Percentiles rank a stretch among this genome's conserved stretches.
These are phyloP conservation scores for Spatholobus suberectus DNA, from an alignment of 306 rosid species.

Conservation along the genomic window DNA sequence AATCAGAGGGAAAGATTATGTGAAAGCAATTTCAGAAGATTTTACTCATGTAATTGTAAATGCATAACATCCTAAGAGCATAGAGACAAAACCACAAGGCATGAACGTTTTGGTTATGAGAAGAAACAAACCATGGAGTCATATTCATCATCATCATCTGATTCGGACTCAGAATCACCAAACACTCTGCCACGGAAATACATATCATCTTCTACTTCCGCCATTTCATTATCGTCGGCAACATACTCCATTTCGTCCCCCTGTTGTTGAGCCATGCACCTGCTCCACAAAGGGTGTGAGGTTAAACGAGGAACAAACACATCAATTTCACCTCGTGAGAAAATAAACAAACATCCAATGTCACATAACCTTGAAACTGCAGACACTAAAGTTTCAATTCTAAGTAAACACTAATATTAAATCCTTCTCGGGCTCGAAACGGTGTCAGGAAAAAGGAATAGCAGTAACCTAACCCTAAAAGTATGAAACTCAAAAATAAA, in stretches of 20 bases:
- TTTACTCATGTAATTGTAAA: neutral
- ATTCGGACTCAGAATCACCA: conserved; percentile 50
- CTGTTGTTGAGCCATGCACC: conserved; percentile 44
- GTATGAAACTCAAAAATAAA: neutral
- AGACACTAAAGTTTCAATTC: neutral
- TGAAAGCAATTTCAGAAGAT: neutral
- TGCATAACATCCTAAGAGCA: neutral
- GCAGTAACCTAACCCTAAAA: conserved; percentile 27
- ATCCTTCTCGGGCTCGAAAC: neutral
- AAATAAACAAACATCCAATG: neutral
- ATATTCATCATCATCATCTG: conserved; percentile 43
- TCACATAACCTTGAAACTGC: neutral
- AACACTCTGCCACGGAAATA: conserved; percentile 42
- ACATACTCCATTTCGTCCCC: conserved; percentile 41
- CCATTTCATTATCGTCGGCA: conserved; percentile 51
- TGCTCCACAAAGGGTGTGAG: conserved; percentile 9
- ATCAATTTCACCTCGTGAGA: neutral
- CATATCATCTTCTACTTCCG: conserved; percentile 44
- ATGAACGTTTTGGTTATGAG: neutral
- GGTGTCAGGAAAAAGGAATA: neutral
- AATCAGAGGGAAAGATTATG: conserved; percentile 3
- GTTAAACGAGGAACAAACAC: neutral
- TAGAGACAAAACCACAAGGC: neutral
- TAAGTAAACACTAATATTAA: neutral
- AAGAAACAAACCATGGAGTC: conserved; percentile 45